phyloP scores from a whole-genome alignment of 2,329 filamentous ascomycete species.

The Exophiala mesophila region DNA sequence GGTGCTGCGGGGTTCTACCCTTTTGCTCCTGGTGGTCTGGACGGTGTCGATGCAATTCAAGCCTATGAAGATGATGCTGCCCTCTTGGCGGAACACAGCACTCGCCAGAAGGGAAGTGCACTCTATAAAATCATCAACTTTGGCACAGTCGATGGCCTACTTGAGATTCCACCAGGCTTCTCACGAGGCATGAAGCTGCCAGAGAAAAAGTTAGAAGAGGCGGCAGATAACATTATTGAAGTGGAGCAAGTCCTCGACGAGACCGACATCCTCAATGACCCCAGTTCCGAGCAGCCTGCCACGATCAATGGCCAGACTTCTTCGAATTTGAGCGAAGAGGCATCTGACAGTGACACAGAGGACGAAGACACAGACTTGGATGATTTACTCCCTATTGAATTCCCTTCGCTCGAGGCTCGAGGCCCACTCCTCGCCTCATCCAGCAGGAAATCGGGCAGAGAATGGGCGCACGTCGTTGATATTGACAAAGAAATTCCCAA shows the following conservation, averaged over 20 bases:
- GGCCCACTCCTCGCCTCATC: slow-evolving; percentile 68
- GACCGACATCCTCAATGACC: slow-evolving; percentile 31
- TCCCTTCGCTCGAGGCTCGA: slow-evolving; percentile 82
- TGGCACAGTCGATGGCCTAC: slow-evolving; percentile 67
- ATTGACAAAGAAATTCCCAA: slow-evolving; percentile 91
- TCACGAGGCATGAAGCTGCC: slow-evolving; percentile 69
- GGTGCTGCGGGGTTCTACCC: slow-evolving; percentile 92
- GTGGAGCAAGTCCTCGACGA: slow-evolving; percentile 59
- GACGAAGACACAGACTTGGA: slow-evolving; percentile 66
- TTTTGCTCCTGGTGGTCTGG: slow-evolving; percentile 84
- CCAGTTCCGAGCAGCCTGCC: slow-evolving; percentile 14
- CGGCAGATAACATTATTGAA: slow-evolving; percentile 62
- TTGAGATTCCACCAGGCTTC: slow-evolving; percentile 80
- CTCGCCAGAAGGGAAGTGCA: slow-evolving; percentile 39
- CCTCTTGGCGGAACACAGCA: slow-evolving; percentile 45
- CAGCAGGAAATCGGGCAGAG: slow-evolving; percentile 68
- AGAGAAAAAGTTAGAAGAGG: slow-evolving; percentile 53
- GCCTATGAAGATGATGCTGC: slow-evolving; percentile 71
- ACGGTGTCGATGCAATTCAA: slow-evolving; percentile 78
- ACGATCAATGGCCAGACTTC: slow-evolving; percentile 7
- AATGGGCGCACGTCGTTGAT: slow-evolving; percentile 99
- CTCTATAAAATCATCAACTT: slow-evolving; percentile 86
- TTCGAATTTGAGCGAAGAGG: slow-evolving; percentile 8
- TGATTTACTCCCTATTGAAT: slow-evolving; percentile 82
- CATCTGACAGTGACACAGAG: slow-evolving; percentile 31